phyloP scores from a whole-genome alignment of 306 rosid genomes.

The Cyclanthera cordifolia region DNA sequence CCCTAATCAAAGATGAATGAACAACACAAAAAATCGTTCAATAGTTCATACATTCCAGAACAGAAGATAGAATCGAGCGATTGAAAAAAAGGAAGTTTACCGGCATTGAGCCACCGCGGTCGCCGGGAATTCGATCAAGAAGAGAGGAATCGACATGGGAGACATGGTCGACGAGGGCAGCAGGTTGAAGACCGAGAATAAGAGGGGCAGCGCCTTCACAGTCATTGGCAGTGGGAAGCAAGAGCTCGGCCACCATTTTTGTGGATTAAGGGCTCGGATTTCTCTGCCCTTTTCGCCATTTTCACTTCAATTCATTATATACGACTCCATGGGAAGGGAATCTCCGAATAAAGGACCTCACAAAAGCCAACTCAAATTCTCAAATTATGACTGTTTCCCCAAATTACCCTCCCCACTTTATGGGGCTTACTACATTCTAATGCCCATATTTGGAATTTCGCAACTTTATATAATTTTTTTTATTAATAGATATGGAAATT shows the following conservation, averaged over 20 bases:
- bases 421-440: neutral
- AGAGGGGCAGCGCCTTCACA: slow-evolving; percentile 30
- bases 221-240: slow-evolving; percentile 7
- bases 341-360: neutral
- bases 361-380: neutral
- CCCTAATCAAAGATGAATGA: neutral
- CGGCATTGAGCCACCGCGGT: slow-evolving; percentile 84
- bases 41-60: too few relatives aligned
- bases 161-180: slow-evolving; percentile 68
- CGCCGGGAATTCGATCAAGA: slow-evolving; percentile 66
- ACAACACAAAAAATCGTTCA: too few relatives aligned
- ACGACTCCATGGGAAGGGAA: neutral
- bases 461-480: too few relatives aligned
- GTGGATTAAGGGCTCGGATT: neutral
- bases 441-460: too few relatives aligned
- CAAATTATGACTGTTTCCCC: neutral
- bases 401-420: neutral
- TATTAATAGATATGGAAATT: too few relatives aligned
- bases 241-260: slow-evolving; percentile 34
- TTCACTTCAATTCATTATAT: neutral
- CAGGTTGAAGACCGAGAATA: slow-evolving; percentile 66
- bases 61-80: neutral
- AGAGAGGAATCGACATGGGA: slow-evolving; percentile 49
- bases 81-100: slow-evolving; percentile 20
- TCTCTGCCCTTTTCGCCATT: neutral